Base-by-base conservation (phyloP, 805 yeast genomes). In the Aciculoconidium aculeatum region DNA sequence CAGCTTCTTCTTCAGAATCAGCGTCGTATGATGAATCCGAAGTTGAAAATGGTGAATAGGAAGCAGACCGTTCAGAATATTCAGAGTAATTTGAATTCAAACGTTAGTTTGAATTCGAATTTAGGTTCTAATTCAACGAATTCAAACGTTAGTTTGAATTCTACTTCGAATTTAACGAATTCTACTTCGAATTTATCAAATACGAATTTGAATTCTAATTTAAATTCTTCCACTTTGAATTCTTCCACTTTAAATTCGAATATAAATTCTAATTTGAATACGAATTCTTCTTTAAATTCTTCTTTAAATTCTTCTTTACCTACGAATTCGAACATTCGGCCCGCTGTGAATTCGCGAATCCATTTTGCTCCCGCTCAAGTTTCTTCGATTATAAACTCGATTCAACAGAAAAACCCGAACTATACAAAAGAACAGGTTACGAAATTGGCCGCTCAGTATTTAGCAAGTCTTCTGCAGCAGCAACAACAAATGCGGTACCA, bases 381-480 rank as follows among this genome's bases (percentile, higher is more conserved):
- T 4, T 68, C 81, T 7, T 78, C 81, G 1, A 68, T 78, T 23
- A 72, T 78, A 34, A 72, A 65, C 40, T 75, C 77, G 25, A 77
- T 78, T 31, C 82, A 77, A 46, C 55, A 68, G n/a, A 76, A 76
- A 42, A 72, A 78, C 47, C 86, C 86, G 2, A 69, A 65, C 17
- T 55, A 76, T 46, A 61, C 75, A 7, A 75, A 75, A 36, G 79
- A 73, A 33, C 80, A 78, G 42, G 82, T 78, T 1, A 74, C 80
- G 3, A 70, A 73, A 34, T 60, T 77, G 33, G 84, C 85, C 3
- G 80, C 80, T 3, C 66, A 76, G 10, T 76, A 77, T 42, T 50
- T 77, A 37, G 77, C 82, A 1, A 71, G 66, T 36, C 53, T 72
- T 19, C 80, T 75, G 47, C 72, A 67, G 35, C 69, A 65, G 42